These are phyloP conservation scores for Pseudopithomyces maydicus DNA, from an alignment of 2,329 filamentous ascomycete genomes.

Conservation along the genomic window DNA sequence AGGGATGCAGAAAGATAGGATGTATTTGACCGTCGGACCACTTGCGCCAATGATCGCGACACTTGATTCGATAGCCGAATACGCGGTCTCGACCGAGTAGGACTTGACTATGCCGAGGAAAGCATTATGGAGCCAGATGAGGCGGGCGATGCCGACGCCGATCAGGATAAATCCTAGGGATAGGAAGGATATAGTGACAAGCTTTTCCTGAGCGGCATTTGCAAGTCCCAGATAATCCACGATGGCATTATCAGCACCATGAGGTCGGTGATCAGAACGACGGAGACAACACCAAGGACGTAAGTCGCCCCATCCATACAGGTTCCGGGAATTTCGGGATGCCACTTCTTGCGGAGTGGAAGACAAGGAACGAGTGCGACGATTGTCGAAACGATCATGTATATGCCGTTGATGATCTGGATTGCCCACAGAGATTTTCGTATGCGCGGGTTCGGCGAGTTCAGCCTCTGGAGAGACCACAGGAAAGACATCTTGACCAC, in stretches of 20 bases:
- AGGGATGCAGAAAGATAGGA: slow-evolving; percentile 19
- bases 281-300: slow-evolving; percentile 15
- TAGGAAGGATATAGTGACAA: slow-evolving; percentile 24
- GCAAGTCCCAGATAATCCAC: slow-evolving; percentile 29
- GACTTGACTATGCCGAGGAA: slow-evolving; percentile 19
- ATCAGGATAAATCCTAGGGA: slow-evolving; percentile 15
- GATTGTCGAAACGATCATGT: slow-evolving; percentile 17
- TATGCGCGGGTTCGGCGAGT: slow-evolving; percentile 20
- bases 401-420: slow-evolving; percentile 22
- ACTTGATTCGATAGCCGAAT: slow-evolving; percentile 21
- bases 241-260: slow-evolving; percentile 27
- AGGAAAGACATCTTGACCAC: slow-evolving; percentile 28
- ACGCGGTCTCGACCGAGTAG: slow-evolving; percentile 21
- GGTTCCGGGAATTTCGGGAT: slow-evolving; percentile 20
- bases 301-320: slow-evolving; percentile 17
- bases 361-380: slow-evolving; percentile 19
- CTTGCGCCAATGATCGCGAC: slow-evolving; percentile 22
- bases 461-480: slow-evolving; percentile 25
- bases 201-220: slow-evolving; percentile 23
- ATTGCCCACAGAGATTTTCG: slow-evolving; percentile 20
- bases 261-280: slow-evolving; percentile 24
- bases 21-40: slow-evolving; percentile 22
- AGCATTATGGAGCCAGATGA: slow-evolving; percentile 22
- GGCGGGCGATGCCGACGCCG: slow-evolving; percentile 21
- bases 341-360: slow-evolving; percentile 18